phyloP scores from a whole-genome alignment of 768 basidiomycete species.

The Holtermannia corniformis region DNA sequence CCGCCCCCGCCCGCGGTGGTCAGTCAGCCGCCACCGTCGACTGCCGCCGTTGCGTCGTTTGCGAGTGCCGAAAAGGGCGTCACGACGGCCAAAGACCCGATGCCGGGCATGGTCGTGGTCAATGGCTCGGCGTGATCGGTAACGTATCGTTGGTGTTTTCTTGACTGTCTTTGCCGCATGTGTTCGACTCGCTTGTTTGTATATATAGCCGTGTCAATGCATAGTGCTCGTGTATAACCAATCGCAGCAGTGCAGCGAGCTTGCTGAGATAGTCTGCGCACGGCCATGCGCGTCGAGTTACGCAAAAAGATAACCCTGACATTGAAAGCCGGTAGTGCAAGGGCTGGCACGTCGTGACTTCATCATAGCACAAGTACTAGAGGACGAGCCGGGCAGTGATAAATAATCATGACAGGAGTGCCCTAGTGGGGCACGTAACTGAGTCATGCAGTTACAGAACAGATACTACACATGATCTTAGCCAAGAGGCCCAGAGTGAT shows the following conservation, averaged over 20 bases:
- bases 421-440: neutral
- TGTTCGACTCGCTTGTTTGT: no score
- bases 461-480: neutral
- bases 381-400: neutral
- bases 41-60: conserved; percentile 23
- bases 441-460: neutral
- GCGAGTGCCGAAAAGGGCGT: conserved; percentile 35
- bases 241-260: no score
- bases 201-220: no score
- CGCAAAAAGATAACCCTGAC: no score
- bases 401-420: neutral
- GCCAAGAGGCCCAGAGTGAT: neutral
- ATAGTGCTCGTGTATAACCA: no score
- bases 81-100: neutral
- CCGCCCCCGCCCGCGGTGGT: conserved; percentile 29
- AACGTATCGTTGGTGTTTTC: no score
- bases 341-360: neutral
- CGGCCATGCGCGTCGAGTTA: no score
- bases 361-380: neutral
- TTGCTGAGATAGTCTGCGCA: no score
- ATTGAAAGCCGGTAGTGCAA: neutral
- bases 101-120: neutral
- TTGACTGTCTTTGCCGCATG: no score
- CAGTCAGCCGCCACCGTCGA: conserved; percentile 25
- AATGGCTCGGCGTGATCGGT: no score